Evolutionary conservation across 1,139 yeast species (phyloP).

Genomic region (Kodamaea arcana): DNA sequence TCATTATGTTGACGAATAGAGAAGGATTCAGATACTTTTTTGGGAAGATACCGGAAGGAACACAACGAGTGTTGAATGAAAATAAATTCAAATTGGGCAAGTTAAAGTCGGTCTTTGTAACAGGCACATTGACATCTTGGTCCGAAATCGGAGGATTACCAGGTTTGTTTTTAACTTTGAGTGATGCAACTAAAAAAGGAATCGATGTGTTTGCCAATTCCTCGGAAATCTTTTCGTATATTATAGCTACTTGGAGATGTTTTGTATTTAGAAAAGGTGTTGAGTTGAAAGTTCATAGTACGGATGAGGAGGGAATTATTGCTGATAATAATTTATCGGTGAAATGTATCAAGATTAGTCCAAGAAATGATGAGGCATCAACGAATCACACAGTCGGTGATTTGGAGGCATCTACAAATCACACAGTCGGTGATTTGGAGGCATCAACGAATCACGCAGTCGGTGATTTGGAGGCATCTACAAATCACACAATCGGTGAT

Average conservation of each 20-base stretch:
- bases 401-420: too few relatives aligned
- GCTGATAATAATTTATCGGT: conserved; percentile 53
- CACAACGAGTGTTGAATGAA: conserved; percentile 68
- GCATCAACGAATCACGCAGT: neutral
- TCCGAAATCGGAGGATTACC: conserved; percentile 81
- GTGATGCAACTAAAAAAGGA: conserved; percentile 67
- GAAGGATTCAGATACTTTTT: conserved; percentile 63
- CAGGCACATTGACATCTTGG: conserved; percentile 72
- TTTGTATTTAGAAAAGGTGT: conserved; percentile 85
- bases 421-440: too few relatives aligned
- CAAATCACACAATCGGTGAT: neutral
- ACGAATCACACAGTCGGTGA: neutral
- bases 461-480: neutral
- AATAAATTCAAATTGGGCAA: conserved; percentile 51
- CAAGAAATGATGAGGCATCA: neutral
- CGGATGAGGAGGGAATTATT: conserved; percentile 31
- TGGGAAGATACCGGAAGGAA: conserved; percentile 83
- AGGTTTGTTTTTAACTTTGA: conserved; percentile 78
- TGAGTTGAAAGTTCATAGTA: conserved; percentile 42
- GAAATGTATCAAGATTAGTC: conserved; percentile 44
- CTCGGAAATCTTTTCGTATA: conserved; percentile 44
- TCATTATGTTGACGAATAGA: conserved; percentile 46
- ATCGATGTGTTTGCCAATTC: conserved; percentile 36
- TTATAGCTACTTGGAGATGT: conserved; percentile 77
- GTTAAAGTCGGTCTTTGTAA: conserved; percentile 62